Base-by-base conservation (phyloP, 805 yeast genomes). In the Yarrowia bubula region DNA sequence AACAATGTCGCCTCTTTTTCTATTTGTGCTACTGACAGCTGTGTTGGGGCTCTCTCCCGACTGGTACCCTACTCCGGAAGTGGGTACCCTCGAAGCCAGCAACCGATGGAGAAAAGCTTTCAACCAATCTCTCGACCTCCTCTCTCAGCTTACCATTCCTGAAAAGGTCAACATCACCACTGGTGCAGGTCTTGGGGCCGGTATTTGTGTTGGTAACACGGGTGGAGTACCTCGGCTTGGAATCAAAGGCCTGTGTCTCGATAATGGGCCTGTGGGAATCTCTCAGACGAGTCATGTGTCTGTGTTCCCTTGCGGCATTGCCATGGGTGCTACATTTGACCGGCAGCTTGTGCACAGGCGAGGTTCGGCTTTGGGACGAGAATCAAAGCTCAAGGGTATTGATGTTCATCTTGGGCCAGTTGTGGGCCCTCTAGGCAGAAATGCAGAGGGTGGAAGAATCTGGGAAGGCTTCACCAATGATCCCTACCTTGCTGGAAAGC, bases 381-480 rank as follows among this genome's bases (percentile, higher is more conserved):
- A 85, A 70, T 81, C 80, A 67, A 80, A 78, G 67, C 74, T 70
- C 3, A 85, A 84, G 70, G 87, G 87, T 28, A 84, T 83, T 11
- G 81, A 84, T 70, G 76, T 84, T 37, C 77, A 82, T 13, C 75
- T 85, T 33, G 88, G 86, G 0, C 89, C 89, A 0, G 77, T 78
- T 1, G 76, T 83, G 46, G 88, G 88, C 0, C 89, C 89, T 11
- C 78, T 85, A 47, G 89, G 89, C 0, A 75, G 79, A 38, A 82
- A 84, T 69, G 88, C 87, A 2, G 81, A 80, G 41, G 89, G 86
- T 17, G 89, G 89, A 4, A 76, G 88, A 69, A 83, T 81, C 72
- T 84, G 87, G 87, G 88, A 85, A 73, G 80, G 85, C 37, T 84
- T 84, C 72, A 85, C 86, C 9, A 75, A 84, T 7, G 89, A 85